These are phyloP conservation scores for Saturnispora serradocipensis DNA, from an alignment of 805 yeast species.

Conservation along the genomic window DNA sequence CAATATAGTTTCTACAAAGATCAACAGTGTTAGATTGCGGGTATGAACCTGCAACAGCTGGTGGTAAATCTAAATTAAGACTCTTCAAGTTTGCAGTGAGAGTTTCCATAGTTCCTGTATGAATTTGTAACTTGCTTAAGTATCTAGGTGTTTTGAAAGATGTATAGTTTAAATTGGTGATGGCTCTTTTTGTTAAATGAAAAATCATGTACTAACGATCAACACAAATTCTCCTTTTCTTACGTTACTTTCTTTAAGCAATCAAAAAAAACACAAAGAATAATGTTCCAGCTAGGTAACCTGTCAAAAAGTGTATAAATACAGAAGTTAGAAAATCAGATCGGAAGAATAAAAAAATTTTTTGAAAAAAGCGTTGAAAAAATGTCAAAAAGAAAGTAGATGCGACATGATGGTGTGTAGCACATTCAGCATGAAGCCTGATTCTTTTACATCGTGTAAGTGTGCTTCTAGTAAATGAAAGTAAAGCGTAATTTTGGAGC, in stretches of 20 bases:
- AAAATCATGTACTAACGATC: slow-evolving; percentile 4
- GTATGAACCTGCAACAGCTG: slow-evolving; percentile 45
- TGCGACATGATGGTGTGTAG: not conserved
- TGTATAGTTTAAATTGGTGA: not conserved
- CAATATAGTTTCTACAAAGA: slow-evolving; percentile 79
- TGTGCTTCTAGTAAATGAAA: too few relatives aligned
- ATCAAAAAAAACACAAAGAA: not conserved
- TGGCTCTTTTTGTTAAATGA: slow-evolving; percentile 5
- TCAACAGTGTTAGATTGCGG: slow-evolving; percentile 81
- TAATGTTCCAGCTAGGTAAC: not conserved
- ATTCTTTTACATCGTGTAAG: too few relatives aligned
- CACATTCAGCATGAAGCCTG: too few relatives aligned
- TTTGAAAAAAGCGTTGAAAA: not conserved
- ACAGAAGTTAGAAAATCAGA: not conserved
- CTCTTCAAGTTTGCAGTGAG: slow-evolving; percentile 19
- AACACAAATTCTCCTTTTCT: not conserved
- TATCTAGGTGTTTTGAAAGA: not conserved
- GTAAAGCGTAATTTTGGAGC: too few relatives aligned
- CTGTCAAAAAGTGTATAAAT: not conserved
- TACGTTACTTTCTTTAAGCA: not conserved
- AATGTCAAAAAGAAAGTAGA: not conserved
- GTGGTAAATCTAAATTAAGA: slow-evolving; percentile 31
- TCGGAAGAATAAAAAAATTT: not conserved
- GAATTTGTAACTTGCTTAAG: not conserved
- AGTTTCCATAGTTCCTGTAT: slow-evolving; percentile 13